Conservation (phyloP, 2,329 filamentous ascomycete species). For the Hymenoscyphus infarciens region DNA sequence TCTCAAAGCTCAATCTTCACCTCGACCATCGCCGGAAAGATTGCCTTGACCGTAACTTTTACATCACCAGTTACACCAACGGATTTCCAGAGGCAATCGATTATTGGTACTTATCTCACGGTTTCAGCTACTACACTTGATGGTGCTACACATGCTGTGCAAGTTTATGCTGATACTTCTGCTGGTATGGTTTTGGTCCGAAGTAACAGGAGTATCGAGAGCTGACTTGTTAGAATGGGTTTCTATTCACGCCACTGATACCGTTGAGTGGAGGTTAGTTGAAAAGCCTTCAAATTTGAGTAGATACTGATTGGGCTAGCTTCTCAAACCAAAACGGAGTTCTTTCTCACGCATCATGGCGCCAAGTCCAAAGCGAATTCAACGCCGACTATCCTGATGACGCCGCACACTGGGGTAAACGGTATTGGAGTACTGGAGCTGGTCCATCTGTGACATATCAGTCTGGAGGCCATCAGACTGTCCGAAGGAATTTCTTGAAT, state of each 20-base stretch:
- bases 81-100: constrained; percentile 64
- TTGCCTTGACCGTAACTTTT: constrained; percentile 66
- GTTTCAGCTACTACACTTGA: constrained; percentile 61
- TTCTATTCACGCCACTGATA: constrained; percentile 54
- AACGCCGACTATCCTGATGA: constrained; percentile 33
- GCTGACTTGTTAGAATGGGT: constrained; percentile 59
- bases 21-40: constrained; percentile 57
- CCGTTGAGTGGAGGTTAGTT: constrained; percentile 59
- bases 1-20: constrained; percentile 68
- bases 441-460: constrained; percentile 58
- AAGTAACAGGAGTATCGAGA: not conserved
- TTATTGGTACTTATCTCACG: constrained; percentile 67
- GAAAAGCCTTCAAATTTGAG: not conserved
- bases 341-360: constrained; percentile 25
- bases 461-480: constrained; percentile 59
- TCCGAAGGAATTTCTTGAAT: constrained; percentile 64
- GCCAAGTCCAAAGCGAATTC: constrained; percentile 30
- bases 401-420: constrained; percentile 74
- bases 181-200: constrained; percentile 49
- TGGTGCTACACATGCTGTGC: constrained; percentile 58
- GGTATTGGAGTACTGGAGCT: constrained; percentile 70
- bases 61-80: constrained; percentile 67
- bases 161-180: constrained; percentile 70
- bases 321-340: constrained; percentile 27
- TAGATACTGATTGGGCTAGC: constrained; percentile 11